Evolutionary conservation across 1,284 basidiomycete species (phyloP), one percentile per base, ranked within the genome.

Genomic region (Ceratobasidium papillatum): DNA sequence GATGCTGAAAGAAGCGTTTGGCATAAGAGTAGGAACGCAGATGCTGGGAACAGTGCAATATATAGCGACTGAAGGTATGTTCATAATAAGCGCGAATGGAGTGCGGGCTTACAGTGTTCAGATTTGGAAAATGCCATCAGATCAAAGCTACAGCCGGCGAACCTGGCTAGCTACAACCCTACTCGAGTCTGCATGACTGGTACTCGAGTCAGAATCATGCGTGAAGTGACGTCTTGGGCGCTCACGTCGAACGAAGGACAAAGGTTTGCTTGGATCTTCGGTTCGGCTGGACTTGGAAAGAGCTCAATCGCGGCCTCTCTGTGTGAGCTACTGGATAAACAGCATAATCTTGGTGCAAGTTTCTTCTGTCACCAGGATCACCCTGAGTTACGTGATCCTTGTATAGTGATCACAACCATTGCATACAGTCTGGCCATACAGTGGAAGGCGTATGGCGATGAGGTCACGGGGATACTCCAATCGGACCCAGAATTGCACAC

Each of bases 341-440:
- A 64, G n/a, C 56, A 72, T 3, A 27, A n/a, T 3, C 80, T 81
- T 3, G 81, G 79, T 3, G 81, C 81, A 1, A 80, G 78, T 5
- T 64, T 59, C 22, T 83, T 82, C 76, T 82, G 80, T 56, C 79
- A 80, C 7, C 77, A 80, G 0, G 77, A 61, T 64, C 36, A 32
- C 30, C 73, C 62, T 0, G 41, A 61, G 19, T 36, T 59, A 8
- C 54, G 72, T 17, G 43, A 74, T 8, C 56, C 64, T 19, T 11
- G 43, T 11, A 41, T 22, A 17, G 54, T 74, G 1, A 19, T 74
- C 14, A 59, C 74, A 7, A 65, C 75, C 5, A 52, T 76, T 11
- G 75, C 72, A 14, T 69, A 69, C 25, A 74, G 65, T 25, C 63
- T 76, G 1, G 61, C 71, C 0, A 11, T 22, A n/a, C 62, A 51